Evolutionary conservation across 495 filamentous ascomycete genomes (phyloP).

Genomic region (Aspergillus sclerotioniger): DNA sequence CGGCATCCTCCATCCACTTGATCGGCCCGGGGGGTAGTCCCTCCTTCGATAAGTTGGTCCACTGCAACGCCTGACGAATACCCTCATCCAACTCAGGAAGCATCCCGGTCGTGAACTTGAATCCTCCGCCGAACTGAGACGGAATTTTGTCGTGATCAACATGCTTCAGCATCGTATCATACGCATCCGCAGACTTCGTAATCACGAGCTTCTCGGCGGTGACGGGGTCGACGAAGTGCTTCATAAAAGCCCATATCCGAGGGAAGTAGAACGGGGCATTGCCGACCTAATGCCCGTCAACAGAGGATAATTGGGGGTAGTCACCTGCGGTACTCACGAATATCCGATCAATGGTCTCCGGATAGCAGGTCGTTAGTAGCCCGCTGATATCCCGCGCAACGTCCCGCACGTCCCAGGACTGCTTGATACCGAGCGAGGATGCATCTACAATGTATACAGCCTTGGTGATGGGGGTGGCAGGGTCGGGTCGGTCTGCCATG

Average conservation of each 20-base stretch:
- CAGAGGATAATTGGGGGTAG: not conserved
- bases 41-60: not conserved
- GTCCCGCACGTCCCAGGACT: constrained; percentile 27
- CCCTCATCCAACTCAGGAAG: constrained; percentile 23
- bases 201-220: constrained; percentile 30
- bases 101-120: constrained; percentile 23
- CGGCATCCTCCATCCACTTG: constrained; percentile 21
- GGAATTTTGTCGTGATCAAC: constrained; percentile 30
- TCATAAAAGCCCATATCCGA: constrained; percentile 27
- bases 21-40: constrained; percentile 26
- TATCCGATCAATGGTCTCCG: constrained; percentile 28
- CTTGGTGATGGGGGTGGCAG: constrained; percentile 15
- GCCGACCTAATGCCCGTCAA: constrained; percentile 28
- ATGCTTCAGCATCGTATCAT: constrained; percentile 13
- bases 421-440: constrained; percentile 21
- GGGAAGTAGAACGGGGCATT: constrained; percentile 28
- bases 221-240: constrained; percentile 26
- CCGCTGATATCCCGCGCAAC: constrained; percentile 27
- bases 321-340: constrained; percentile 24
- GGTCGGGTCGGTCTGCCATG: constrained; percentile 14
- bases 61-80: constrained; percentile 16
- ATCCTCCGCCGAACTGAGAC: constrained; percentile 20
- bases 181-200: constrained; percentile 17
- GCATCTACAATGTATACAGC: constrained; percentile 30
- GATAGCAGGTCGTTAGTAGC: constrained; percentile 32